Evolutionary conservation across 805 yeast genomes (phyloP), one percentile per base, ranked within the genome.

Genomic region (Starmerella asiatica): DNA sequence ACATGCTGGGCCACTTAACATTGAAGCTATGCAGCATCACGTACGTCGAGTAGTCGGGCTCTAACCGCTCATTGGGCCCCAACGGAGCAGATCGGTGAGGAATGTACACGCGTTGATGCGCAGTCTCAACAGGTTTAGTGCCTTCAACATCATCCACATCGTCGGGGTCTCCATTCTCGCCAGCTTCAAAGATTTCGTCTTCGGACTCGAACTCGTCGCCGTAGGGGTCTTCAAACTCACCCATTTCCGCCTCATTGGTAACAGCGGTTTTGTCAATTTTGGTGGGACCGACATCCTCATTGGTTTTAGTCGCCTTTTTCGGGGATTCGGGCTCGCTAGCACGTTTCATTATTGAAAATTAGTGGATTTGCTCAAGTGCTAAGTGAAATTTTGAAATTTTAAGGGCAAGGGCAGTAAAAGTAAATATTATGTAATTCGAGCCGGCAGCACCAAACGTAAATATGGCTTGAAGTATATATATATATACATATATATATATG

Each of bases 1-100:
- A 84, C 56, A 91, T 64, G 63, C 96, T 85, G 11, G 98, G 97
- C 97, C 97, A 91, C 53, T 94, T 93, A 60, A 88, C 65, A 59
- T 82, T 82, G 44, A 88, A 83, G 53, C 81, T 82, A 60, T 91
- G 98, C 42, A 91, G 65, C 97, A 91, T 91, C 55, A 88, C 94
- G 58, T 91, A 91, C 3, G 88, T 95, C 6, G 85, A 67, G 33
- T 94, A 94, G 62, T 91, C 98, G 1, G 97, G 94, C 63, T 88
- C 96, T 56, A 91, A 68, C 11, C 80, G 93, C 64, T 91, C 97
- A 63, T 84, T 94, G 2, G 94, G 93, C 1, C 95, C 96, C 50
- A 91, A 68, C 5, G 95, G 95, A 53, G 73, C 76, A 21, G 91
- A 78, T 61, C 76, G 71, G 57, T 85, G 93, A 17, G 98, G 97